A percentile compares a stretch with the other conserved stretches of the same genome.
Evolutionary conservation across 192 early-diverging fungal genomes (phyloP).

Genomic region (Phycomyces blakesleeanus): DNA sequence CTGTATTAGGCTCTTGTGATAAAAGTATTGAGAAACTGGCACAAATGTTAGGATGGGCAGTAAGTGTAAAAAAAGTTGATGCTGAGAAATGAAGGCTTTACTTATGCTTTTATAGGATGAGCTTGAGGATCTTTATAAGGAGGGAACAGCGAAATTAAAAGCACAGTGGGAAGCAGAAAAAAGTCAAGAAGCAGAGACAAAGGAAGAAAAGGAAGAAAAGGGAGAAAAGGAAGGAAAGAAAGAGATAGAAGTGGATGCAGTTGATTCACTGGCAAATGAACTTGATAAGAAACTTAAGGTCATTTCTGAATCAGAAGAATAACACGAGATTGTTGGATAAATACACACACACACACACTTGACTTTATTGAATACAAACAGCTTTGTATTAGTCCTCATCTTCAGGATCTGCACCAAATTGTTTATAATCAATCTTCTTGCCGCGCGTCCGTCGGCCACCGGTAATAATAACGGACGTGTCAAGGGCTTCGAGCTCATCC

Average conservation of each 20-base stretch:
- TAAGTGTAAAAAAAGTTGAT: constrained; percentile 24
- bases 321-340: too few relatives aligned
- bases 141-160: constrained; percentile 26
- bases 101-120: constrained; percentile 14
- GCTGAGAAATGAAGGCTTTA: not conserved
- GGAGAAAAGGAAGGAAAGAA: constrained; percentile 11
- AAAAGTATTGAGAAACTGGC: constrained; percentile 68
- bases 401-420: constrained; percentile 61
- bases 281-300: constrained; percentile 21
- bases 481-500: constrained; percentile 58
- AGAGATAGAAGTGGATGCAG: constrained; percentile 10
- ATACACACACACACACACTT: too few relatives aligned
- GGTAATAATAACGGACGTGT: constrained; percentile 60
- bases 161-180: constrained; percentile 17
- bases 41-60: constrained; percentile 69
- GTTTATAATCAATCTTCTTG: constrained; percentile 66
- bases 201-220: constrained; percentile 7
- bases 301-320: constrained; percentile 1
- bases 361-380: constrained; percentile 3
- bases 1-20: constrained; percentile 83
- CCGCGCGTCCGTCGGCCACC: constrained; percentile 65
- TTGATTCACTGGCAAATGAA: constrained; percentile 20
- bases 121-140: constrained; percentile 18
- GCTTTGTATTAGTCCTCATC: constrained; percentile 37
- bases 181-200: constrained; percentile 6